Conservation (phyloP, 257 asterid species). For the Salvia splendens region DNA sequence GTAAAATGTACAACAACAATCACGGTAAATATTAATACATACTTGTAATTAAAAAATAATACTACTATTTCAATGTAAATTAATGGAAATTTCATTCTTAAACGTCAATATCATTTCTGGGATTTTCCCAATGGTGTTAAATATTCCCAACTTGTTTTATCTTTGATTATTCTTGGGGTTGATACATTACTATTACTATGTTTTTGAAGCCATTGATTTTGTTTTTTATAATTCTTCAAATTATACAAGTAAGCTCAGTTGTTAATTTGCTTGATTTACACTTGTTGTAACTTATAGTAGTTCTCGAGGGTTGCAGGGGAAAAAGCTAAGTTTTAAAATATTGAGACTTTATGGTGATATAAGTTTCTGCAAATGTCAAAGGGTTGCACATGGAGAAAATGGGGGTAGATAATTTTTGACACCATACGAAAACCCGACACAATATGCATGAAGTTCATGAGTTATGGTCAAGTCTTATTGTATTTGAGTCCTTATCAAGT, state of each 20-base stretch:
- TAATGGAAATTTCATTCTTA: background rate
- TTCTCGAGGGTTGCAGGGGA: slow-evolving; percentile 11
- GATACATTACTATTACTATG: background rate
- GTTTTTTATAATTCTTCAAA: slow-evolving; percentile 24
- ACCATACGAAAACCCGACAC: too few relatives aligned
- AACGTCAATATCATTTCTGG: slow-evolving; percentile 28
- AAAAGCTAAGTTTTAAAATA: slow-evolving; percentile 9
- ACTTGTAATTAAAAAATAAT: too few relatives aligned
- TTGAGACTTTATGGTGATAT: slow-evolving; percentile 16
- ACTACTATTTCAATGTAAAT: too few relatives aligned
- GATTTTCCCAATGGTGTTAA: background rate
- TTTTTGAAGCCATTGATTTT: slow-evolving; percentile 14
- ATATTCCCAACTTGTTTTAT: too few relatives aligned
- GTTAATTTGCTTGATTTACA: background rate
- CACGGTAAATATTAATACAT: too few relatives aligned
- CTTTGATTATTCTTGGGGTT: background rate
- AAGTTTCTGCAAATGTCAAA: slow-evolving; percentile 35
- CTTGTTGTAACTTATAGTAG: slow-evolving; percentile 26
- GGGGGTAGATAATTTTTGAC: too few relatives aligned
- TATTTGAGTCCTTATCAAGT: too few relatives aligned
- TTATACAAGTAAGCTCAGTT: slow-evolving; percentile 34
- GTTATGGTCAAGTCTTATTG: too few relatives aligned
- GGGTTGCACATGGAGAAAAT: slow-evolving; percentile 36
- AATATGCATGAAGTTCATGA: too few relatives aligned
- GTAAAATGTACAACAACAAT: too few relatives aligned